A percentile compares a stretch with the other conserved stretches of the same genome.
Conservation (phyloP, 2,329 filamentous ascomycete genomes). For the Amylocarpus encephaloides region DNA sequence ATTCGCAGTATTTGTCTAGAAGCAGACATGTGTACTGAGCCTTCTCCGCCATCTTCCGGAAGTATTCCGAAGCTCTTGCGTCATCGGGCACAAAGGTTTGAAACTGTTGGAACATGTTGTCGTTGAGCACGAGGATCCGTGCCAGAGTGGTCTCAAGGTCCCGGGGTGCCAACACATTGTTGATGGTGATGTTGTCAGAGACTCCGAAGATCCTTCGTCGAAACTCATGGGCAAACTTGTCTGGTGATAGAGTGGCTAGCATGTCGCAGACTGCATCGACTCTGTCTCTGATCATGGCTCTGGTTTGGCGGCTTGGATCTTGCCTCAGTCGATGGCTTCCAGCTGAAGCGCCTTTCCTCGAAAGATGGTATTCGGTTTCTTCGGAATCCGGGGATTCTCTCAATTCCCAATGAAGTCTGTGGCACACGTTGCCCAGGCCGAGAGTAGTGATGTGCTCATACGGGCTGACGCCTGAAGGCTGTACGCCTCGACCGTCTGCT, state of each 20-base stretch:
- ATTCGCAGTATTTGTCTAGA: constrained; percentile 22
- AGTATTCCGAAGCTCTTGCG: constrained; percentile 21
- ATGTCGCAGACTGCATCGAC: constrained; percentile 24
- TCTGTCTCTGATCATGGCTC: constrained; percentile 14
- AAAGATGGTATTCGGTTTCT: constrained; percentile 25
- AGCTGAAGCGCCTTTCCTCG: constrained; percentile 15
- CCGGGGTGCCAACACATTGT: constrained; percentile 14
- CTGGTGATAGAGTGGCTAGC: constrained; percentile 24
- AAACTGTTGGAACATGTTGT: constrained; percentile 23
- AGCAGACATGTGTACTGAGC: constrained; percentile 16
- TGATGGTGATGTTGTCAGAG: constrained; percentile 14
- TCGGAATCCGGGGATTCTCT: constrained; percentile 15
- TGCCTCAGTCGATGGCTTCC: background rate
- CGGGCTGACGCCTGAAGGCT: constrained; percentile 4
- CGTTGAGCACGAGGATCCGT: constrained; percentile 23
- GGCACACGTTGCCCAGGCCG: constrained; percentile 24
- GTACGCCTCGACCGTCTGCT: constrained; percentile 1
- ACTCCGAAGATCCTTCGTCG: constrained; percentile 20
- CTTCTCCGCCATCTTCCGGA: constrained; percentile 23
- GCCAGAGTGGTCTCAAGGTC: constrained; percentile 27
- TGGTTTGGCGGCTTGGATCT: constrained; percentile 11
- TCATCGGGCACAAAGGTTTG: constrained; percentile 19
- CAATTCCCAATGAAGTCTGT: constrained; percentile 25
- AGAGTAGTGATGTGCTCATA: constrained; percentile 22
- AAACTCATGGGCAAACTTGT: constrained; percentile 19